phyloP scores from a whole-genome alignment of 2,329 filamentous ascomycete species.

The Berkeleyomyces basicola region DNA sequence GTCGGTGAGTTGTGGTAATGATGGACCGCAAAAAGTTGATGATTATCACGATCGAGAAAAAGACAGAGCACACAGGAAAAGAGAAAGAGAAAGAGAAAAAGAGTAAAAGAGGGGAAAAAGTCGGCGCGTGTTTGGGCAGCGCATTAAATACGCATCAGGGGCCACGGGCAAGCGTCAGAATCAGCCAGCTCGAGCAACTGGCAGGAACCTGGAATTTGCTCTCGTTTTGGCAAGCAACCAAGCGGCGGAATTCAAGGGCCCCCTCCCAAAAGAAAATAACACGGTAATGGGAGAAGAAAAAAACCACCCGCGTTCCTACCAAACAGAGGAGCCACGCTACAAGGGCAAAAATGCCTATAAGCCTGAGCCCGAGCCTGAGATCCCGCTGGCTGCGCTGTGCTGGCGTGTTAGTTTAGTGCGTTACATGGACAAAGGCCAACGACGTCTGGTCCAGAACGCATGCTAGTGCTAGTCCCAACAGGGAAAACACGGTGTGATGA shows the following conservation, averaged over 20 bases:
- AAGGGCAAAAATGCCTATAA: too few species aligned
- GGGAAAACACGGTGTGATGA: too few species aligned
- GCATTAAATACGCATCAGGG: constrained; percentile 13
- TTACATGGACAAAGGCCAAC: too few species aligned
- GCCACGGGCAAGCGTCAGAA: not conserved
- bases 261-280: too few species aligned
- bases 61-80: constrained; percentile 2
- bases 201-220: not conserved
- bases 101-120: constrained; percentile 7
- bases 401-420: too few species aligned
- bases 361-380: too few species aligned
- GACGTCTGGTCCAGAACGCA: too few species aligned
- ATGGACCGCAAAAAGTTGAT: not conserved
- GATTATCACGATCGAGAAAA: not conserved
- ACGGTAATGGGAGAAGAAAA: too few species aligned
- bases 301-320: too few species aligned
- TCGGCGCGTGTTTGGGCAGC: not conserved
- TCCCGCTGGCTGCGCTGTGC: too few species aligned
- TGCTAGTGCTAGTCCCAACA: too few species aligned
- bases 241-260: not conserved
- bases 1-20: not conserved
- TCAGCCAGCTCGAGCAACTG: constrained; percentile 4
- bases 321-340: too few species aligned
- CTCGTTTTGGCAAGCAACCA: not conserved
- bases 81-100: constrained; percentile 1